Conservation (phyloP, 2,329 filamentous ascomycete species). For the Ophiostoma sp. region DNA sequence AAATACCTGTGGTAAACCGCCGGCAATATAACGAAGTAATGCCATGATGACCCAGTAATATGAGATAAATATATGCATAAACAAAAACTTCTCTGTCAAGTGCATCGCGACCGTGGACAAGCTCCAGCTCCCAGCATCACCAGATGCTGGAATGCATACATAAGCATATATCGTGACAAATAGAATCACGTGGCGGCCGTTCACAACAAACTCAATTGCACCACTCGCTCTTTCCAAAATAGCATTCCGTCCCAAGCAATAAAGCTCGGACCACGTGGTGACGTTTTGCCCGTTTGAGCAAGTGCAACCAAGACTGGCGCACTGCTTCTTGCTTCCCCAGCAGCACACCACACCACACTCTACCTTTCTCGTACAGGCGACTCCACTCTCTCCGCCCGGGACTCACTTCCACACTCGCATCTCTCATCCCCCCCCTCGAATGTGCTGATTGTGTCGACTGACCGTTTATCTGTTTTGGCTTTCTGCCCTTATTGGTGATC, state of each 20-base stretch:
- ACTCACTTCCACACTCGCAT: not conserved
- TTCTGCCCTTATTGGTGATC: not conserved
- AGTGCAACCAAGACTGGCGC: not conserved
- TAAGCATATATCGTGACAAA: not conserved
- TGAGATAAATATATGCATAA: not conserved
- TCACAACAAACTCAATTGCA: not conserved
- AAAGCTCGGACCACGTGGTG: conserved; percentile 4
- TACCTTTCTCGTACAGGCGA: not conserved
- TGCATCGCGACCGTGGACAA: too few species aligned
- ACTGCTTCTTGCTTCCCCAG: not conserved
- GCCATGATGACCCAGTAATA: not conserved
- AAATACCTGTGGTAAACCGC: conserved; percentile 58
- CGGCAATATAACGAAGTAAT: not conserved
- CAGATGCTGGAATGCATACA: too few species aligned
- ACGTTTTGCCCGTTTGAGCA: not conserved
- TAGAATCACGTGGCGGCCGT: not conserved
- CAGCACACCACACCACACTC: conserved; percentile 1
- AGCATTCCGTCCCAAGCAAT: not conserved
- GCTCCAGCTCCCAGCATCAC: too few species aligned
- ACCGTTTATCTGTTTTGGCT: not conserved
- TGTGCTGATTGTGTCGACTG: not conserved
- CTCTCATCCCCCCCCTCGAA: not conserved
- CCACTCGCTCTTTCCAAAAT: not conserved
- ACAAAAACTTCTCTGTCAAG: too few species aligned
- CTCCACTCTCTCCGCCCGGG: not conserved